Percentiles rank a stretch among this genome's conserved stretches.
Conservation (phyloP, 2,329 filamentous ascomycete genomes). For the Hypoxylon sp. region DNA sequence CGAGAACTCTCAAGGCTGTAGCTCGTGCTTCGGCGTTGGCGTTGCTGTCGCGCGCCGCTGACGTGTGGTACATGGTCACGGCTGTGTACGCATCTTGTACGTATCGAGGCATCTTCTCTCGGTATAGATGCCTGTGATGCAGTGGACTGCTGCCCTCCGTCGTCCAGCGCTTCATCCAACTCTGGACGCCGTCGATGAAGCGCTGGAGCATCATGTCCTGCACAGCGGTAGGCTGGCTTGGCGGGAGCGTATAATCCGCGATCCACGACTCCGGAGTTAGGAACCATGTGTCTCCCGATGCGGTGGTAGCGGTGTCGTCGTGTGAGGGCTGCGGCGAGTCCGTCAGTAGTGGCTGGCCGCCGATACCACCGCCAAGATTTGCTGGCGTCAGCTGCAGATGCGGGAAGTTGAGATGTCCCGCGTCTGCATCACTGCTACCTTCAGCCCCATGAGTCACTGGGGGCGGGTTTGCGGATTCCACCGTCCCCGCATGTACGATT, state of each 20-base stretch:
- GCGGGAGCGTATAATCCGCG: conserved; percentile 42
- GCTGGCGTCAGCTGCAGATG: conserved; percentile 30
- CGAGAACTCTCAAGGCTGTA: conserved; percentile 45
- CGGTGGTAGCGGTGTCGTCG: background rate
- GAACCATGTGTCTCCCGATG: conserved; percentile 41
- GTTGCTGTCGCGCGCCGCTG: conserved; percentile 1
- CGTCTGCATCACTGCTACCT: background rate
- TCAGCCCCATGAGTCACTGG: conserved; percentile 2
- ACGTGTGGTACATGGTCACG: conserved; percentile 44
- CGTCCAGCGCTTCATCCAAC: conserved; percentile 50
- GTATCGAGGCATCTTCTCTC: conserved; percentile 47
- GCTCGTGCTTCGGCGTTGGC: conserved; percentile 35
- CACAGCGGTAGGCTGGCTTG: conserved; percentile 13
- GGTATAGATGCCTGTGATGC: conserved; percentile 49
- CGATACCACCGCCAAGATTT: conserved; percentile 7
- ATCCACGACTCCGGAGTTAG: conserved; percentile 43
- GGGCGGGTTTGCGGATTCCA: conserved; percentile 17
- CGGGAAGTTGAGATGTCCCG: conserved; percentile 13
- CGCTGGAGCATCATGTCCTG: conserved; percentile 46
- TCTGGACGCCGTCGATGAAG: conserved; percentile 48
- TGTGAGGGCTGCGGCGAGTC: conserved; percentile 11
- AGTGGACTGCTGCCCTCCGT: conserved; percentile 45
- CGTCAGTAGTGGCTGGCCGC: background rate
- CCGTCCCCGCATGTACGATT: conserved; percentile 11
- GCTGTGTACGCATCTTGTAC: conserved; percentile 51